Evolutionary conservation across 2,329 filamentous ascomycete species (phyloP).

Genomic region (Colletotrichum limetticola): DNA sequence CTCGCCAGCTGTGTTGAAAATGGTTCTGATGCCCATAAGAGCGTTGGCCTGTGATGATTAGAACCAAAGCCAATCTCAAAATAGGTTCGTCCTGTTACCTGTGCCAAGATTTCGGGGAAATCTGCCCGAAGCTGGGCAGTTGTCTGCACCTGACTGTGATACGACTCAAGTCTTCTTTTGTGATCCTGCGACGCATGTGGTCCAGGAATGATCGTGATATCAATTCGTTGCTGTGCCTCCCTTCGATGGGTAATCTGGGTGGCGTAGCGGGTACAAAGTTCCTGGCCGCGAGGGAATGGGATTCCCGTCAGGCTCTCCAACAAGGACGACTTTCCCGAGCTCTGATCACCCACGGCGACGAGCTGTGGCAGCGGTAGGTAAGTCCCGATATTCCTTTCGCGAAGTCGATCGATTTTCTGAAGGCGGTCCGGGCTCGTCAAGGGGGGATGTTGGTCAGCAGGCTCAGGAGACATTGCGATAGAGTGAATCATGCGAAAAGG

Average conservation of each 20-base stretch:
- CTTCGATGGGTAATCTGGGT: slow-evolving; percentile 38
- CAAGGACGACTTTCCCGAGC: slow-evolving; percentile 46
- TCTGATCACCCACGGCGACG: slow-evolving; percentile 46
- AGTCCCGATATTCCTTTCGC: slow-evolving; percentile 40
- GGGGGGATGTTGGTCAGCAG: not conserved
- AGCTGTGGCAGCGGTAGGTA: slow-evolving; percentile 42
- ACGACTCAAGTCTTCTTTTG: not conserved
- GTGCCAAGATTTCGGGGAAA: not conserved
- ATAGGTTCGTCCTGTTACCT: not conserved
- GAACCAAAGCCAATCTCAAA: too few species aligned
- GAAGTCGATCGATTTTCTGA: slow-evolving; percentile 41
- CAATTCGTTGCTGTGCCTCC: not conserved
- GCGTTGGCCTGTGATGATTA: too few species aligned
- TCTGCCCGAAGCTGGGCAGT: not conserved
- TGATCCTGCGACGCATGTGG: not conserved
- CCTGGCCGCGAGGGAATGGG: slow-evolving; percentile 42
- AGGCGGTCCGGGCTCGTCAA: slow-evolving; percentile 24
- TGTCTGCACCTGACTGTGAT: not conserved
- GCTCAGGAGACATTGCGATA: slow-evolving; percentile 4
- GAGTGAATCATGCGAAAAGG: too few species aligned
- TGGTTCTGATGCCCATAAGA: too few species aligned
- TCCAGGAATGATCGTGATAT: slow-evolving; percentile 19
- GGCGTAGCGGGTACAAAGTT: slow-evolving; percentile 45
- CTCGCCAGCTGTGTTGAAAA: too few species aligned
- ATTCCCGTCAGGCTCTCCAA: slow-evolving; percentile 46